Percentiles rank a stretch among this genome's conserved stretches.
Evolutionary conservation across 2,329 filamentous ascomycete genomes (phyloP).

Genomic region (Lithohypha guttulata): DNA sequence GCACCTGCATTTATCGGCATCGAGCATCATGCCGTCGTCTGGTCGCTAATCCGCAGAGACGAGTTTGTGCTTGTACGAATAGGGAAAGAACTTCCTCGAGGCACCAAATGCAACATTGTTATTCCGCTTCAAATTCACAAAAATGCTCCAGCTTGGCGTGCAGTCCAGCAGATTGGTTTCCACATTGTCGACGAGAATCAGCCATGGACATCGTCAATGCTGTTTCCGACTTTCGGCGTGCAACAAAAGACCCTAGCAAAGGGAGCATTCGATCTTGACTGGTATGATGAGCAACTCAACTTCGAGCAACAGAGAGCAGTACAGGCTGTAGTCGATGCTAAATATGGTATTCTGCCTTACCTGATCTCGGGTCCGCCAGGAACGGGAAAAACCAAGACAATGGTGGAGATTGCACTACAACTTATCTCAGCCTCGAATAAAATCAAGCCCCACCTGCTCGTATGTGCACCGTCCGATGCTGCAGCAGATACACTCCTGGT

Average conservation of each 20-base stretch:
- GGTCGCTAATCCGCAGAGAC: slow-evolving; percentile 16
- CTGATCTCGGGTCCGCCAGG: slow-evolving; percentile 41
- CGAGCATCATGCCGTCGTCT: slow-evolving; percentile 21
- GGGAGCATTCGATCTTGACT: slow-evolving; percentile 25
- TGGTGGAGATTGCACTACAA: slow-evolving; percentile 35
- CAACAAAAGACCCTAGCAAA: slow-evolving; percentile 31
- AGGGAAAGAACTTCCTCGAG: slow-evolving; percentile 13
- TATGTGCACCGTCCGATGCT: slow-evolving; percentile 38
- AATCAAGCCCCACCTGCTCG: slow-evolving; percentile 27
- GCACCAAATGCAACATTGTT: slow-evolving; percentile 19
- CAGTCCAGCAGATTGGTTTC: slow-evolving; percentile 43
- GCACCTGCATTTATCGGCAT: slow-evolving; percentile 23
- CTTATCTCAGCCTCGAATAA: slow-evolving; percentile 20
- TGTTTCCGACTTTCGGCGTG: slow-evolving; percentile 33
- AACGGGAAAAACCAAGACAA: slow-evolving; percentile 43
- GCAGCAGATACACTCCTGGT: slow-evolving; percentile 28
- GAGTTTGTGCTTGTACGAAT: slow-evolving; percentile 20
- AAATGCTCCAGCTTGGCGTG: slow-evolving; percentile 19
- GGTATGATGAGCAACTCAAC: slow-evolving; percentile 35
- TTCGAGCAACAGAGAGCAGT: slow-evolving; percentile 40
- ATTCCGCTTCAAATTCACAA: slow-evolving; percentile 18
- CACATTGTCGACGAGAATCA: slow-evolving; percentile 21
- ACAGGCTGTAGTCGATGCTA: slow-evolving; percentile 29
- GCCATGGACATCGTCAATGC: slow-evolving; percentile 27
- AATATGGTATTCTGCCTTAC: slow-evolving; percentile 38